These are phyloP conservation scores for Aphanoascus verrucosus DNA, from an alignment of 2,329 filamentous ascomycete genomes.

Conservation along the genomic window DNA sequence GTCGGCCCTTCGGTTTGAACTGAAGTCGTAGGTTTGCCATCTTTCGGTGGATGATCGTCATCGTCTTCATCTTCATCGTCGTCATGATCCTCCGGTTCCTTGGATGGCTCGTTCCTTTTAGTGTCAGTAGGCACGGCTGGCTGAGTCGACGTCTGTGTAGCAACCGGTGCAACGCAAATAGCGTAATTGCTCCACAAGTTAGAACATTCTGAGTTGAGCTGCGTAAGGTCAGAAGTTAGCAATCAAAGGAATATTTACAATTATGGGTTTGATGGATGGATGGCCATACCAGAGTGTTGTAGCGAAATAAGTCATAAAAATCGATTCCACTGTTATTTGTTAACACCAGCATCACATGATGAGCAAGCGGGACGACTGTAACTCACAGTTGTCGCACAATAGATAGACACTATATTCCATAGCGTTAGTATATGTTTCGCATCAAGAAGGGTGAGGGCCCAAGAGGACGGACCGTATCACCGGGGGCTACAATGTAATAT, in stretches of 20 bases:
- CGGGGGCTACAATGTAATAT: constrained; percentile 14
- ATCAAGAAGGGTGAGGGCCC: not conserved
- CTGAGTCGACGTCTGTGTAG: not conserved
- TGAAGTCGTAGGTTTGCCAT: not conserved
- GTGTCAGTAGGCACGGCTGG: not conserved
- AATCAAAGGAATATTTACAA: not conserved
- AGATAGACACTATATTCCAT: constrained; percentile 11
- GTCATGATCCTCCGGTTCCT: no score
- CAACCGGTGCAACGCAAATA: constrained; percentile 15
- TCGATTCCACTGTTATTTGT: constrained; percentile 8
- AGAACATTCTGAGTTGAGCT: constrained; percentile 14
- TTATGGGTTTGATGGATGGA: not conserved
- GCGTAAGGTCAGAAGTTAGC: not conserved
- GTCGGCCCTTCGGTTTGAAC: not conserved
- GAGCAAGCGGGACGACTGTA: not conserved
- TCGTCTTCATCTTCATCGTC: not conserved
- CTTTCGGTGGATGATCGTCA: not conserved
- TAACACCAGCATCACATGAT: not conserved
- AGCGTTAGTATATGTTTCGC: constrained; percentile 4
- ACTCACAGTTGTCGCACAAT: constrained; percentile 15
- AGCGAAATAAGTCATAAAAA: constrained; percentile 10
- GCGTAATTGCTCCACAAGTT: constrained; percentile 16
- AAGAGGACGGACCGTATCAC: constrained; percentile 15
- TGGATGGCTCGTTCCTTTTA: not conserved
- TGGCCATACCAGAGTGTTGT: constrained; percentile 13